Evolutionary conservation across 305 asterid species (phyloP).

Genomic region (Fraxinus xanthoxyloides): DNA sequence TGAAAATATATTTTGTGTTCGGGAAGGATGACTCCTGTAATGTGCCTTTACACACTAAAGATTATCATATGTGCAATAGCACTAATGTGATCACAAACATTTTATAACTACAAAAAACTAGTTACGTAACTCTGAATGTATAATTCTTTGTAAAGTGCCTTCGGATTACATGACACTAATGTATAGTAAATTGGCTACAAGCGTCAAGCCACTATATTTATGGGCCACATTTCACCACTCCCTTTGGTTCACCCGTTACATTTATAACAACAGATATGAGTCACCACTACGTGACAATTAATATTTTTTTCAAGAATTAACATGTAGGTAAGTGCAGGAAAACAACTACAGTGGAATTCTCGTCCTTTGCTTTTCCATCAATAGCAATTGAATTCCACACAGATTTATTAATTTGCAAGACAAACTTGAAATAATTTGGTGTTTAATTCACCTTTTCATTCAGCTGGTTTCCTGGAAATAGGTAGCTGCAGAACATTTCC

Average conservation of each 20-base stretch:
- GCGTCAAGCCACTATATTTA: not conserved
- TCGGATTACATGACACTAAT: not conserved
- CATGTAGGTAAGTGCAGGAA: not conserved
- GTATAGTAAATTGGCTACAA: not conserved
- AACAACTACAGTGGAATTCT: not conserved
- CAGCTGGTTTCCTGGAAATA: slow-evolving; percentile 67
- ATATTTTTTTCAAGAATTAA: not conserved
- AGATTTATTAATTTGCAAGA: slow-evolving; percentile 7
- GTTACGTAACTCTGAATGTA: not conserved
- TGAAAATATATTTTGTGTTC: not conserved
- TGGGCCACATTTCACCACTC: not conserved
- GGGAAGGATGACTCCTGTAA: not conserved
- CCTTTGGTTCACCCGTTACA: not conserved
- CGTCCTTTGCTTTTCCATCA: not conserved
- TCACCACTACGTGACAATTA: not conserved
- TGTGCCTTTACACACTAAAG: not conserved
- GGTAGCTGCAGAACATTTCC: slow-evolving; percentile 76
- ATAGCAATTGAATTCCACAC: not conserved
- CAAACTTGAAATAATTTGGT: slow-evolving; percentile 11
- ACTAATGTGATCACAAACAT: not conserved
- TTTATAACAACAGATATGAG: not conserved
- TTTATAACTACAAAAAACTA: not conserved
- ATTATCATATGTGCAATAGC: not conserved
- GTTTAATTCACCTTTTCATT: slow-evolving; percentile 49
- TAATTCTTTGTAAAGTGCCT: not conserved